Evolutionary conservation across 2,329 filamentous ascomycete species (phyloP).

Genomic region (Fonsecaea multimorphosa): DNA sequence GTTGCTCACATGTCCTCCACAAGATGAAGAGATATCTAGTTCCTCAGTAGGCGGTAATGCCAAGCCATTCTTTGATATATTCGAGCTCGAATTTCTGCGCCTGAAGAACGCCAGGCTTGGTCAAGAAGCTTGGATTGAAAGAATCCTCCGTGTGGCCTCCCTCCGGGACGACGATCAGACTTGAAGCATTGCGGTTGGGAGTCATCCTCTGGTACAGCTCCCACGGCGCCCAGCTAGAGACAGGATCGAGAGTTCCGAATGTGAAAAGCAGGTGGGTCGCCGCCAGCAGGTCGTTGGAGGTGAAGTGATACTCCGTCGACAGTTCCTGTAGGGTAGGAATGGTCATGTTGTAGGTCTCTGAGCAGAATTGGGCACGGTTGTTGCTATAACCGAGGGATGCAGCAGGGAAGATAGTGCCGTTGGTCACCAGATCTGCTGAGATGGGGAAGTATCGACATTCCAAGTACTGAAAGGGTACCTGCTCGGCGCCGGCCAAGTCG

Average conservation of each 20-base stretch:
- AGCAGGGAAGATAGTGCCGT: conserved; percentile 22
- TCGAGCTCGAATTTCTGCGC: conserved; percentile 16
- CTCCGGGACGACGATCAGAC: not conserved
- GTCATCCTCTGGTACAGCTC: conserved; percentile 10
- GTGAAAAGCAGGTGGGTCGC: conserved; percentile 19
- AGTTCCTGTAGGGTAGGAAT: conserved; percentile 6
- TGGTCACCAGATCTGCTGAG: conserved; percentile 10
- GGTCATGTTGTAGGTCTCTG: conserved; percentile 6
- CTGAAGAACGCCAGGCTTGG: conserved; percentile 11
- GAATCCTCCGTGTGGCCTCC: not conserved
- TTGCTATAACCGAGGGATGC: conserved; percentile 1
- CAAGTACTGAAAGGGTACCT: conserved; percentile 19
- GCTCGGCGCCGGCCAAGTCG: not conserved
- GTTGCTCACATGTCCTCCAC: too few relatives aligned
- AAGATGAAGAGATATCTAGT: too few relatives aligned
- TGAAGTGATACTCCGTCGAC: conserved; percentile 21
- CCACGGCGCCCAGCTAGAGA: conserved; percentile 15
- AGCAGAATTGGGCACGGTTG: conserved; percentile 12
- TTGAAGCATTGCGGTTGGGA: not conserved
- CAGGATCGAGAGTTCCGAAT: conserved; percentile 20
- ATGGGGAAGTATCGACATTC: conserved; percentile 23
- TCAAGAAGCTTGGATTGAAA: not conserved
- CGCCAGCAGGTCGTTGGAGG: conserved; percentile 17
- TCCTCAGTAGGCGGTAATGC: not conserved
- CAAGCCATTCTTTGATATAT: conserved; percentile 21